A percentile compares a stretch with the other conserved stretches of the same genome.
phyloP scores from a whole-genome alignment of 1,284 basidiomycete genomes.

The Trichosporon asahii region DNA sequence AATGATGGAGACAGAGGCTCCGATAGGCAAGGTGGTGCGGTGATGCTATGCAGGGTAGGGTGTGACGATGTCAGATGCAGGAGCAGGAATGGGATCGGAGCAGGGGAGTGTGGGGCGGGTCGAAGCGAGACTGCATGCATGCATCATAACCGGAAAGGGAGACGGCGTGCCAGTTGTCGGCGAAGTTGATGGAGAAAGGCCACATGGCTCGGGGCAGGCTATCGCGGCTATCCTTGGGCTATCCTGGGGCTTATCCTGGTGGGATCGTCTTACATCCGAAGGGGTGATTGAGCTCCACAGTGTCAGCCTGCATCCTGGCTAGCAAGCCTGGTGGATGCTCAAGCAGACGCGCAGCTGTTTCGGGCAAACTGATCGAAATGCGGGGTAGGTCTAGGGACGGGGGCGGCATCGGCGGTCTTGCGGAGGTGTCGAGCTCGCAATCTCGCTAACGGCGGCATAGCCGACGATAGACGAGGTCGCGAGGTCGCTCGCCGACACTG shows the following conservation, averaged over 20 bases:
- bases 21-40: neutral
- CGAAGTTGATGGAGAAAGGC: neutral
- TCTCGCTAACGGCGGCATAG: neutral
- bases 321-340: too few species aligned
- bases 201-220: neutral
- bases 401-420: too few species aligned
- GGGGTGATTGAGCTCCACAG: neutral
- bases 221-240: neutral
- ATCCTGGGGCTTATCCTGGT: neutral
- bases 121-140: neutral
- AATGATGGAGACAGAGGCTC: neutral
- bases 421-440: neutral
- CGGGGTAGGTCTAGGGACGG: neutral
- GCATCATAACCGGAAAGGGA: neutral
- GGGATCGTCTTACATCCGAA: neutral
- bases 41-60: neutral
- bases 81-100: neutral
- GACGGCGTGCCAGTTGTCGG: neutral
- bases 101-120: neutral
- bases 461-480: neutral
- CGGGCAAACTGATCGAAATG: neutral
- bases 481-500: neutral
- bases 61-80: neutral
- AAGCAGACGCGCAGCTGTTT: neutral
- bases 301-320: too few species aligned